Evolutionary conservation across 257 asterid genomes (phyloP).

Genomic region (Sherardia arvensis): DNA sequence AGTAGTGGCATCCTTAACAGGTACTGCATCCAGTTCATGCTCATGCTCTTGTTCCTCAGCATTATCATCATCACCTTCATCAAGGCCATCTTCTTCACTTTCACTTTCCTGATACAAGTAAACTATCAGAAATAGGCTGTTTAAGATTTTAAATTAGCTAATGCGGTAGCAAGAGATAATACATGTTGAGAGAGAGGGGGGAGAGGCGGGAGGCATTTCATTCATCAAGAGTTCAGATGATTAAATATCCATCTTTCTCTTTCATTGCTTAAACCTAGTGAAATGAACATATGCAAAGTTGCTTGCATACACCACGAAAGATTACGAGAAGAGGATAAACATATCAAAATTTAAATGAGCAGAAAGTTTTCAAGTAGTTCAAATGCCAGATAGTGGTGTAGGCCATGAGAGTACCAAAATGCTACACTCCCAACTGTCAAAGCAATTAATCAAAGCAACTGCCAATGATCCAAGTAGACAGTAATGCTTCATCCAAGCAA

Average conservation of each 20-base stretch:
- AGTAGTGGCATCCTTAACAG: slow-evolving; percentile 32
- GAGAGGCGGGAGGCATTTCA: background rate
- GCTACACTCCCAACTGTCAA: too few relatives aligned
- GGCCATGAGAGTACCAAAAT: too few relatives aligned
- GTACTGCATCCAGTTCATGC: slow-evolving; percentile 43
- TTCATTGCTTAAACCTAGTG: background rate
- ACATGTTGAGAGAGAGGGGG: too few relatives aligned
- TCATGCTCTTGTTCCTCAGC: slow-evolving; percentile 25
- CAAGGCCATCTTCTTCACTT: slow-evolving; percentile 37
- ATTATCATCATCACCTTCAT: slow-evolving; percentile 46
- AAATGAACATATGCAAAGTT: background rate
- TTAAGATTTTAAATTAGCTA: background rate
- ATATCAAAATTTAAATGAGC: too few relatives aligned
- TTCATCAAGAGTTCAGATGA: background rate
- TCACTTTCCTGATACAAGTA: slow-evolving; percentile 30
- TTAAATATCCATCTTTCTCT: background rate
- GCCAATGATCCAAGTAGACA: background rate
- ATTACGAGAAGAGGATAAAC: too few relatives aligned
- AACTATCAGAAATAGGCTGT: background rate
- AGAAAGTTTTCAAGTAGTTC: too few relatives aligned
- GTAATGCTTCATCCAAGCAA: background rate
- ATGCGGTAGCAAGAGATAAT: too few relatives aligned
- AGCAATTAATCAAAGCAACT: background rate
- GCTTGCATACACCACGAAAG: too few relatives aligned
- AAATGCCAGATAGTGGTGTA: too few relatives aligned